Base-by-base conservation (phyloP, 2,329 filamentous ascomycete species). In the Diaporthe eres region DNA sequence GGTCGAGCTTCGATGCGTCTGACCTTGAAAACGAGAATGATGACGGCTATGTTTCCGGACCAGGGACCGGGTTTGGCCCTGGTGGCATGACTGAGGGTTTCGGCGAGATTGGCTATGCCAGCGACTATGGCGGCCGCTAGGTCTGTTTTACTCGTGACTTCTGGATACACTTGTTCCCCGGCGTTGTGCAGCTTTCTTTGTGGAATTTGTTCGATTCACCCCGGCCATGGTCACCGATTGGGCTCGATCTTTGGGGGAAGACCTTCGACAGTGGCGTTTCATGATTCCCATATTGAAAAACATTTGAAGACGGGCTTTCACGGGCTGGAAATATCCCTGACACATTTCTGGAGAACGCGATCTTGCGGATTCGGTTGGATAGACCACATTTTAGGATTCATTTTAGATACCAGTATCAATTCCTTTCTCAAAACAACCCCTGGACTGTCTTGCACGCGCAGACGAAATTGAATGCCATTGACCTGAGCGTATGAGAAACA, bases 1-100 rank as follows among this genome's bases (percentile, higher is more conserved):
- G 93, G 71, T 95, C 94, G 78, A 95, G 93, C 78, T 97, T 96
- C 80, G 95, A 97, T 81, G 93, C 92, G 0, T 94, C 93, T 75
- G 94, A 96, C 81, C 71, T 72, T 19, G 94, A 93, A 78, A 93
- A 94, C 75, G 93, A 94, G 61, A 92, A 90, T 19, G 94, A 95
- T 72, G 91, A 95, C 75, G 92, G 93, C 28, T 93, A 93, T 79
- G 88, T 93, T 53, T 92, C 90, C 74, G 90, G 90, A 1, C 90
- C 91, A 2, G 91, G 91, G 44, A 91, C 88, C 5, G 90, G 89
- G 0, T 92, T 88, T 75, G 89, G 89, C 15, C 88, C 89, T n/a
- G 88, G 89, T 1, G 87, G 89, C 12, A 86, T 91, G 86, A 83
- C 83, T 37, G 89, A 91, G 78, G 87, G 86, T 75, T 92, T 88